Base-by-base conservation (phyloP, 75 land plant species). In the Selaginella moellendorffii region DNA sequence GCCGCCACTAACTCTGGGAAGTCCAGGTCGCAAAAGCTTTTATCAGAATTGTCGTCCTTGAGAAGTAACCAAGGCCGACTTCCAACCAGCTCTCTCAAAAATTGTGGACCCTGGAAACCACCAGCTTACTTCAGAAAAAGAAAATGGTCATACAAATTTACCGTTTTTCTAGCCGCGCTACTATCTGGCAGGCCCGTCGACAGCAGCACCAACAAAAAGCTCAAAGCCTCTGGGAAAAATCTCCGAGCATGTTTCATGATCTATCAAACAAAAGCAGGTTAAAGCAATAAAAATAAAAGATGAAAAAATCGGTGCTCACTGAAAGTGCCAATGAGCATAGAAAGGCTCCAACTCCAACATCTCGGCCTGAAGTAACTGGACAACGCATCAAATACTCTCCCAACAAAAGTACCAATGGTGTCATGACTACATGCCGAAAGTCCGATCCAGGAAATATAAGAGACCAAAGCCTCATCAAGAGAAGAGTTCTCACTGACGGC, bases 401-500 rank as follows among this genome's bases (percentile, higher is more conserved):
- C 84, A 88, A 83, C 63, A 92, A 68, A 27, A 92, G 60, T 24
- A 74, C 66, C 8, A 78, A 77, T 42, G 97, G 97, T 19, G 97
- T 92, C 83, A 81, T 81, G 21, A 92, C 97, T 1, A 62, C 86
- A 75, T 92, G 97, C 28, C 89, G 95, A 62, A 81, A 88, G 64
- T 92, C 97, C 23, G 97, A 88, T 54, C 89, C 81, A 51, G 97
- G 97, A 68, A 81, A 92, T n/a, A 75, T 81, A 75, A 88, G 67
- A 17, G 89, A 79, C 95, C 95, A 92, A n/a, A 92, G 71, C 63
- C 85, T 81, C 62, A 88, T 68, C 29, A 92, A 67, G 30, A 79
- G 46, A 61, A 92, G 67, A 25, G 83, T 88, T 71, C 83, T 81
- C 54, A 70, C 21, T 56, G 82, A 77, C 54, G 97, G 97, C 97